Percentiles rank a stretch among this genome's conserved stretches.
phyloP scores from a whole-genome alignment of 768 basidiomycete species.

The Leccinum uliginosum region DNA sequence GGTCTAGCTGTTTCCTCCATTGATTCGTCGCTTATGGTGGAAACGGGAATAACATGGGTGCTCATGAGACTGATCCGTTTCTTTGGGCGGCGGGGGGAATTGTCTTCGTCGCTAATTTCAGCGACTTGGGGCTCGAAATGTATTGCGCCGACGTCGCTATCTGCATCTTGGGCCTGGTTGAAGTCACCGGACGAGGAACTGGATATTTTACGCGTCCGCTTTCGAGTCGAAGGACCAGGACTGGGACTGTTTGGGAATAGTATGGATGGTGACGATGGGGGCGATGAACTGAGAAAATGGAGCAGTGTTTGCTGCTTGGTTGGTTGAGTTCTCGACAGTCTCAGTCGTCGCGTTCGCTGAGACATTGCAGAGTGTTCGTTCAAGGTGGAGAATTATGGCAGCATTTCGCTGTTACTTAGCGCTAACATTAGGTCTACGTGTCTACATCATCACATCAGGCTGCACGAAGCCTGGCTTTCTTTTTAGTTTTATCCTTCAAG shows the following conservation, averaged over 20 bases:
- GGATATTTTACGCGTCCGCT: conserved; percentile 9
- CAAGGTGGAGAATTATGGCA: background rate
- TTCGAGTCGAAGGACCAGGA: conserved; percentile 10
- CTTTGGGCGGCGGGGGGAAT: conserved; percentile 25
- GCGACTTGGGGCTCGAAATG: conserved; percentile 39
- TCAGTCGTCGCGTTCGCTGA: background rate
- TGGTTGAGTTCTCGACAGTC: conserved; percentile 18
- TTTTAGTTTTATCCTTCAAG: conserved; percentile 68
- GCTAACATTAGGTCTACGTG: background rate
- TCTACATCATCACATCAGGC: conserved; percentile 37
- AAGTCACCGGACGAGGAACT: conserved; percentile 13
- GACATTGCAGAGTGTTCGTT: conserved; percentile 1
- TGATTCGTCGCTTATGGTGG: conserved; percentile 21
- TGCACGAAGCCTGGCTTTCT: conserved; percentile 56
- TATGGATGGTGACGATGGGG: conserved; percentile 18
- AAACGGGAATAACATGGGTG: conserved; percentile 12
- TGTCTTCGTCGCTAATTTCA: conserved; percentile 23
- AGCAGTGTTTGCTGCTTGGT: conserved; percentile 44
- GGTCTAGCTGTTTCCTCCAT: conserved; percentile 13
- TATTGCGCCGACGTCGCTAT: conserved; percentile 49
- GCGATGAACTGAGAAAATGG: conserved; percentile 30
- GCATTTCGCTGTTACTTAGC: background rate
- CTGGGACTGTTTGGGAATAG: conserved; percentile 1
- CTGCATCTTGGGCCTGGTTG: conserved; percentile 26
- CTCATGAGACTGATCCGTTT: conserved; percentile 10